Evolutionary conservation across 805 yeast species (phyloP).

Genomic region (Lipomyces yamanashiensis): DNA sequence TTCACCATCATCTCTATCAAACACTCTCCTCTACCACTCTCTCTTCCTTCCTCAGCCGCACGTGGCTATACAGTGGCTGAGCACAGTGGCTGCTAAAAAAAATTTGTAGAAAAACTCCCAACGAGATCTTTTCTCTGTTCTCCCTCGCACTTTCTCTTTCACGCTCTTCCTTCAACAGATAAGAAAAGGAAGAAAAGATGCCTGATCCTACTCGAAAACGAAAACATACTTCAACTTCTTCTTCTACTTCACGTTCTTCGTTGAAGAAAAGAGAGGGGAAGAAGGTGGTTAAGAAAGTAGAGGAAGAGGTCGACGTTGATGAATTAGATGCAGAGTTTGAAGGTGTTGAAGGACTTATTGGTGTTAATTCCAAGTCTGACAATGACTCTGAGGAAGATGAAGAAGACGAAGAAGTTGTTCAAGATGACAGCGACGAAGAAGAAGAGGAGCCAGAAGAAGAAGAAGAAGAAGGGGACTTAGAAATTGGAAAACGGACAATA

Average conservation of each 20-base stretch:
- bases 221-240: neutral
- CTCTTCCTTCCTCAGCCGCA: too few species aligned
- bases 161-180: too few species aligned
- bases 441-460: conserved; percentile 20
- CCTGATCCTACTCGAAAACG: neutral
- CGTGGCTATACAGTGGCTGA: too few species aligned
- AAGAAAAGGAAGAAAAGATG: neutral
- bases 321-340: conserved; percentile 25
- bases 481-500: conserved; percentile 13
- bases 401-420: conserved; percentile 40
- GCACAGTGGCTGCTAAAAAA: too few species aligned
- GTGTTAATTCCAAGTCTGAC: conserved; percentile 27
- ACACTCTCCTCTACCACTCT: too few species aligned
- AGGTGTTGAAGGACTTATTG: conserved; percentile 25
- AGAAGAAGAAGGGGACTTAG: conserved; percentile 36
- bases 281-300: conserved; percentile 6
- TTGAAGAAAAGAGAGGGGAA: neutral
- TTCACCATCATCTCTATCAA: too few species aligned
- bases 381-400: conserved; percentile 46
- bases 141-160: too few species aligned
- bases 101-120: too few species aligned
- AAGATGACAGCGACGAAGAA: conserved; percentile 38
- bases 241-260: neutral
- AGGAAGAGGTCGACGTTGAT: conserved; percentile 16
- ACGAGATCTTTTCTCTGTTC: too few species aligned